Evolutionary conservation across 2,329 filamentous ascomycete genomes (phyloP).

Genomic region (Aspergillus sp.): DNA sequence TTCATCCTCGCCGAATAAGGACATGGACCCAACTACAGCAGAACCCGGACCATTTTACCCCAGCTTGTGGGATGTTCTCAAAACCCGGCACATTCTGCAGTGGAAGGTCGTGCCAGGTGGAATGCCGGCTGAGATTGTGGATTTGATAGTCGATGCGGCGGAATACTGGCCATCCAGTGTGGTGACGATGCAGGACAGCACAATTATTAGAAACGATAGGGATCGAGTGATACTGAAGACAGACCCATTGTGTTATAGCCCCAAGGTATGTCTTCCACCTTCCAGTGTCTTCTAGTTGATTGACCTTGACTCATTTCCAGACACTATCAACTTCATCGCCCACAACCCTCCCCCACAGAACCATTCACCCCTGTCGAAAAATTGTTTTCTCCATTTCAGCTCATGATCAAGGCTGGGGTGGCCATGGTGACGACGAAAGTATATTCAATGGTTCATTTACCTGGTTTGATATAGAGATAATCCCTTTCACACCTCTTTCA

Average conservation of each 20-base stretch:
- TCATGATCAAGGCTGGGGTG: slow-evolving; percentile 33
- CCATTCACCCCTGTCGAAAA: slow-evolving; percentile 34
- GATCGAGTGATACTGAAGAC: slow-evolving; percentile 32
- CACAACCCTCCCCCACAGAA: slow-evolving; percentile 27
- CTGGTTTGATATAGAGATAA: slow-evolving; percentile 35
- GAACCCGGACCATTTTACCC: slow-evolving; percentile 19
- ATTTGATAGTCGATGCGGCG: slow-evolving; percentile 35
- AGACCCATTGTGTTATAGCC: slow-evolving; percentile 31
- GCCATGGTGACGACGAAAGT: slow-evolving; percentile 10
- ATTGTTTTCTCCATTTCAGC: slow-evolving; percentile 31
- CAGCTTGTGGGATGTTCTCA: slow-evolving; percentile 26
- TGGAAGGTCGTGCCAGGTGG: slow-evolving; percentile 19
- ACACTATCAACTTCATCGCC: slow-evolving; percentile 11
- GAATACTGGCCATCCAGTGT: slow-evolving; percentile 30
- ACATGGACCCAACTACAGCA: too few species aligned
- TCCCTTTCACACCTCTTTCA: slow-evolving; percentile 7
- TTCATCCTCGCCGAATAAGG: too few species aligned
- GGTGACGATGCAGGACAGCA: slow-evolving; percentile 12
- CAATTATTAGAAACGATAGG: slow-evolving; percentile 23
- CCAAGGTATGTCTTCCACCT: slow-evolving; percentile 13
- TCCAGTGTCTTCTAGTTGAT: not conserved
- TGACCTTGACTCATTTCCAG: slow-evolving; percentile 1
- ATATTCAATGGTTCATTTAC: slow-evolving; percentile 29
- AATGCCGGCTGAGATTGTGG: slow-evolving; percentile 33
- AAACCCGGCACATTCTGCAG: slow-evolving; percentile 26